Evolutionary conservation across 1,284 basidiomycete genomes (phyloP), one percentile per base, ranked within the genome.

Genomic region (Tilletia indica): DNA sequence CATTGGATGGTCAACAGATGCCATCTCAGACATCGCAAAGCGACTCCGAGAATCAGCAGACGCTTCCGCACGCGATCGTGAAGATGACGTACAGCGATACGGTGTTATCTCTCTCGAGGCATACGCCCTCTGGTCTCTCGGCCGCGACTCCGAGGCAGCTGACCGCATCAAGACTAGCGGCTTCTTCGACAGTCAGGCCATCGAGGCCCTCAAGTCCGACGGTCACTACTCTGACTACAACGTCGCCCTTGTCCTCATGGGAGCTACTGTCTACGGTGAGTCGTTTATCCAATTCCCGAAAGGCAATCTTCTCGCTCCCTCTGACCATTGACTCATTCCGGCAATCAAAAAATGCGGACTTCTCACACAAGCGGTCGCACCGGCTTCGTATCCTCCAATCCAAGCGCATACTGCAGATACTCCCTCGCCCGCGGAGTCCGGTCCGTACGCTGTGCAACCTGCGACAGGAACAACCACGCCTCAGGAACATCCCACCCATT

Each of bases 391-490:
- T 71, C 49, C 64, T 84, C 80, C 45, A 84, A 70, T 54, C 73
- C 71, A 45, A 83, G 73, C 11, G 82, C 82, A 69, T 79, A 79
- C 69, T 79, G 74, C 6, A 84, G 76, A 42, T 77, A 77, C 61
- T 80, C 77, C 12, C 78, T 70, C 63, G 77, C 76, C 69, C 76
- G 58, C 68, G 74, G 72, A 14, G 69, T 54, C 1, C 80, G 68
- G 0, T 72, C 66, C 25, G 77, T 76, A 19, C 73, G 69, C 69
- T 76, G 70, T 21, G 76, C 72, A 21, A 82, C 77, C 61, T 80
- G 74, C 3, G 74, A 78, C 51, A 84, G 67, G 69, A 76, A 78
- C 45, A 80, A 72, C 82, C 82, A 84, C 0, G 82, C 82, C 66
- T 83, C 82, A 61, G 80, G 77, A 66, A 71, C 61, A 63, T 79